Percentiles rank a stretch among this genome's conserved stretches.
Conservation (phyloP, 2,329 filamentous ascomycete species). For the Rhexocercosporidium sp. region DNA sequence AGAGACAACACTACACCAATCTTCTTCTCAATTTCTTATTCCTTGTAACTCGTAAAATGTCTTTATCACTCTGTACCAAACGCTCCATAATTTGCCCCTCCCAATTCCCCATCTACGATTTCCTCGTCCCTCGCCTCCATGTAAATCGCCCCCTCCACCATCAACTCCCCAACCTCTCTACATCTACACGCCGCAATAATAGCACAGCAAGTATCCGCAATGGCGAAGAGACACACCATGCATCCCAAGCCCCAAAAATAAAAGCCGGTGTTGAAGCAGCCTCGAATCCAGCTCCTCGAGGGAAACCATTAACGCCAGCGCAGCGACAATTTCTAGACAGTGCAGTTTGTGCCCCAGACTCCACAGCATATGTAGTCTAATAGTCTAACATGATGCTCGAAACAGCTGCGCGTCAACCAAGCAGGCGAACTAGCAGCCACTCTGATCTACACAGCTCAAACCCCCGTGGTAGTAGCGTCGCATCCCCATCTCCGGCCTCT, state of each 20-base stretch:
- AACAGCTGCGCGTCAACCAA: slow-evolving; percentile 91
- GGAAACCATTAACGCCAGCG: slow-evolving; percentile 63
- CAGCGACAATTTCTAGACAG: slow-evolving; percentile 79
- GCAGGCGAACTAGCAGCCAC: slow-evolving; percentile 96
- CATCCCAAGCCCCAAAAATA: slow-evolving; percentile 35
- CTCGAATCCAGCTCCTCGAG: slow-evolving; percentile 25
- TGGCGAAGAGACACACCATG: slow-evolving; percentile 27
- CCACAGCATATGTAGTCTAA: slow-evolving; percentile 10
- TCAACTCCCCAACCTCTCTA: slow-evolving; percentile 33
- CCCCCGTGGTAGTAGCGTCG: slow-evolving; percentile 75
- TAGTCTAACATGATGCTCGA: not conserved
- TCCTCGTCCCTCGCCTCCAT: slow-evolving; percentile 46
- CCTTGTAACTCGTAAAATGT: slow-evolving; percentile 23
- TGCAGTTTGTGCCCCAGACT: slow-evolving; percentile 57
- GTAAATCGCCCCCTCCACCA: slow-evolving; percentile 20
- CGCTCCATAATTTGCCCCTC: slow-evolving; percentile 17
- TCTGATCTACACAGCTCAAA: slow-evolving; percentile 91
- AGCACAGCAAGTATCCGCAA: slow-evolving; percentile 6
- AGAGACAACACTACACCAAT: not conserved
- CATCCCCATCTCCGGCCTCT: slow-evolving; percentile 88
- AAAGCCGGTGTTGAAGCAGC: slow-evolving; percentile 38
- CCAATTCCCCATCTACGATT: slow-evolving; percentile 43
- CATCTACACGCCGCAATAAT: slow-evolving; percentile 18
- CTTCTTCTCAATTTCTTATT: not conserved
- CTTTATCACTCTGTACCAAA: slow-evolving; percentile 21